These are phyloP conservation scores for Daldinia vernicosa DNA, from an alignment of 495 filamentous ascomycete genomes.

Conservation along the genomic window DNA sequence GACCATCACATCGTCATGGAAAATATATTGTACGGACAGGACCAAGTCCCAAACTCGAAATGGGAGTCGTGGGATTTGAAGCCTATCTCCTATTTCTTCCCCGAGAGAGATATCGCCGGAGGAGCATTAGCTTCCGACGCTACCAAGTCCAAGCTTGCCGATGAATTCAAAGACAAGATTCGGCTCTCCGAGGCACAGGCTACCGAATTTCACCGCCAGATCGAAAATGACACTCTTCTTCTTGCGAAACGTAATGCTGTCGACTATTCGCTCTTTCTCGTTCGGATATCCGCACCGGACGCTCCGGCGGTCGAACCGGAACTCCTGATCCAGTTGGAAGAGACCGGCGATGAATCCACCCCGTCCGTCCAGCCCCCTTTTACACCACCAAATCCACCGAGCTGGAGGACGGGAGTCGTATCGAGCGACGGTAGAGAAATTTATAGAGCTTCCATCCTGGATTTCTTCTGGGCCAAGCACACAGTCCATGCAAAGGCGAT, in stretches of 20 bases:
- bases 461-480: slow-evolving; percentile 79
- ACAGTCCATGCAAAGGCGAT: slow-evolving; percentile 67
- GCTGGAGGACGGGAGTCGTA: slow-evolving; percentile 65
- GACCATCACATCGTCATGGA: slow-evolving; percentile 79
- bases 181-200: slow-evolving; percentile 60
- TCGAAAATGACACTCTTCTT: slow-evolving; percentile 68
- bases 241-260: slow-evolving; percentile 68
- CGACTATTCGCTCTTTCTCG: slow-evolving; percentile 75
- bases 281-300: slow-evolving; percentile 56
- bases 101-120: slow-evolving; percentile 71
- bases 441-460: slow-evolving; percentile 69
- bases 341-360: slow-evolving; percentile 13
- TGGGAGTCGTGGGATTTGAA: slow-evolving; percentile 80
- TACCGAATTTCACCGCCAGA: slow-evolving; percentile 56
- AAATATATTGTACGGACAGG: slow-evolving; percentile 68
- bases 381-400: slow-evolving; percentile 47
- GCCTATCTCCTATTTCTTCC: slow-evolving; percentile 75
- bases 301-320: slow-evolving; percentile 31
- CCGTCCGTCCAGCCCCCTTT: slow-evolving; percentile 41
- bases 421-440: slow-evolving; percentile 69
- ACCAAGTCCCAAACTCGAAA: slow-evolving; percentile 47
- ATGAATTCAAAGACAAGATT: slow-evolving; percentile 72
- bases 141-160: slow-evolving; percentile 66
- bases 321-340: slow-evolving; percentile 32
- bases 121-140: slow-evolving; percentile 65